Evolutionary conservation across 495 filamentous ascomycete genomes (phyloP).

Genomic region (Astrothelium macrocarpum): DNA sequence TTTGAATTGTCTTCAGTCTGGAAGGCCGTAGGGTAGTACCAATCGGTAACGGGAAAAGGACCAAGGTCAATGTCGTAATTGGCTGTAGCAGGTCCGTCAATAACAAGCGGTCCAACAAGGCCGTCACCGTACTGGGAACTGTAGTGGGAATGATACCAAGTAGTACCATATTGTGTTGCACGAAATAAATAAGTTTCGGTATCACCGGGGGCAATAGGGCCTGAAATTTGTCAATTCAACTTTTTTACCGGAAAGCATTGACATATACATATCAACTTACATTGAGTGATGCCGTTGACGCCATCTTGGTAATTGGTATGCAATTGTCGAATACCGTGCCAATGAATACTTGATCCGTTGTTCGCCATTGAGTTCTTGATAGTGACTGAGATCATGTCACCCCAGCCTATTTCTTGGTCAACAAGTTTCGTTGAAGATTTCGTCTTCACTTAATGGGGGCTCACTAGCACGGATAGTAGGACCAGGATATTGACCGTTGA

Average conservation of each 20-base stretch:
- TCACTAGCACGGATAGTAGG: slow-evolving; percentile 27
- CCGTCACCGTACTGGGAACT: slow-evolving; percentile 32
- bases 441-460: not conserved
- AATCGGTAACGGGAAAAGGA: slow-evolving; percentile 27
- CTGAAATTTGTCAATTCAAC: slow-evolving; percentile 10
- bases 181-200: slow-evolving; percentile 29
- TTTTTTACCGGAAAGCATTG: not conserved
- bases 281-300: slow-evolving; percentile 31
- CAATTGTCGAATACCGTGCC: slow-evolving; percentile 32
- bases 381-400: slow-evolving; percentile 28
- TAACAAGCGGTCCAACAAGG: slow-evolving; percentile 28
- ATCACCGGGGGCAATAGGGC: slow-evolving; percentile 30
- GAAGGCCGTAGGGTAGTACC: slow-evolving; percentile 19
- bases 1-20: slow-evolving; percentile 19
- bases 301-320: slow-evolving; percentile 26
- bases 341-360: slow-evolving; percentile 34
- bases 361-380: slow-evolving; percentile 29
- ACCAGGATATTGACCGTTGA: slow-evolving; percentile 30
- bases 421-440: slow-evolving; percentile 6
- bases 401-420: slow-evolving; percentile 23
- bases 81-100: slow-evolving; percentile 31
- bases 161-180: slow-evolving; percentile 30
- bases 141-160: slow-evolving; percentile 34
- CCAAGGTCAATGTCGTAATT: slow-evolving; percentile 34
- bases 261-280: slow-evolving; percentile 8